Evolutionary conservation across 2,329 filamentous ascomycete genomes (phyloP), one percentile per base, ranked within the genome.

Genomic region (Neofusicoccum parvum): DNA sequence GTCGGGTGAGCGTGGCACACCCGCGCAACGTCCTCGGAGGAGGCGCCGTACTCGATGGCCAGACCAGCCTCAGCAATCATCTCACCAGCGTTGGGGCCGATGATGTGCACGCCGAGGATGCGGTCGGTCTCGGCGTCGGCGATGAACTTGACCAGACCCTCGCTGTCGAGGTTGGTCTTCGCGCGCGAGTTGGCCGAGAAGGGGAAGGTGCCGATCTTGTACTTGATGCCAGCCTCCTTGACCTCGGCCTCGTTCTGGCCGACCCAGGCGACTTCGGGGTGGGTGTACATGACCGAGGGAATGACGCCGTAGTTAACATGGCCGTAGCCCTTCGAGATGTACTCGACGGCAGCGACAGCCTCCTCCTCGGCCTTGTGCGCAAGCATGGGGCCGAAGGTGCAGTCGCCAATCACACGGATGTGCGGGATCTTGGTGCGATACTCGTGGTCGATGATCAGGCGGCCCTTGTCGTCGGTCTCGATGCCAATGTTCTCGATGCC

Each of bases 321-420:
- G 66, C 95, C 95, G 81, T 96, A 91, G 70, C 93, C 93, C 86
- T 98, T 98, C 84, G 92, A 94, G 81, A 99, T 95, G 85, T 93
- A 98, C 82, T 99, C 95, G 69, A 98, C 86, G 66, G 90, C 94
- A 37, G 95, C 95, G 69, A 98, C 94, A 67, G 87, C 95, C 83
- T 99, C 95, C 82, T 99, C 95, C 82, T 99, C 95, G 60, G 95
- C 95, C 87, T 99, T 99, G 87, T 99, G 95, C 64, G 95, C 95
- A 75, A 99, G 89, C 95, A 99, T 99, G 75, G 94, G 94, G 10
- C 95, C 95, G 79, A 99, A 99, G 53, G 95, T 99, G 76, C 88
- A 92, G 80, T 98, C 95, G 76, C 95, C 95, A 71, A 98, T 91
- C 74, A 94, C 95, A 74, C 95, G 94, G 80, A 99, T 97, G 84